A percentile compares a stretch with the other conserved stretches of the same genome.
These are phyloP conservation scores for Pseudomicrostroma phylloplanum DNA, from an alignment of 1,284 basidiomycete genomes.

Conservation along the genomic window DNA sequence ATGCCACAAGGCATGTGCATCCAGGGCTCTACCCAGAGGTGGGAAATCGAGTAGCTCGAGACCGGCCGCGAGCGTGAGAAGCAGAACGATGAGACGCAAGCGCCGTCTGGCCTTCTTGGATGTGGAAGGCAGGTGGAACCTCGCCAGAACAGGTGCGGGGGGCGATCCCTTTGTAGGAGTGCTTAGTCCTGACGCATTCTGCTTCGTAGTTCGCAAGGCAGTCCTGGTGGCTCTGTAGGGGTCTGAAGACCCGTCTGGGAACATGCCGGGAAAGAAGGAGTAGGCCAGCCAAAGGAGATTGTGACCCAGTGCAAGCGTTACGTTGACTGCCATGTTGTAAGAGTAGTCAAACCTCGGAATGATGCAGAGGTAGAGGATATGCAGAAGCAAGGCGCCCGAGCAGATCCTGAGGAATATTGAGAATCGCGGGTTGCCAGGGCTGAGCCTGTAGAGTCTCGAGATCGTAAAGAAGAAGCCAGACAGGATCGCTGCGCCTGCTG, in stretches of 20 bases:
- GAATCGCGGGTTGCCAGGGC: slow-evolving; percentile 24
- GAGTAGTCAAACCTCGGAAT: slow-evolving; percentile 79
- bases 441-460: slow-evolving; percentile 46
- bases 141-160: slow-evolving; percentile 31
- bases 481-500: slow-evolving; percentile 67
- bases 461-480: slow-evolving; percentile 65
- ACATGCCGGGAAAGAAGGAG: slow-evolving; percentile 27
- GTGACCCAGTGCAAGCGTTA: slow-evolving; percentile 63
- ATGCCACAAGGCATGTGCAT: slow-evolving; percentile 95
- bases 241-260: slow-evolving; percentile 21
- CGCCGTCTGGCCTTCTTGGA: slow-evolving; percentile 49
- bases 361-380: slow-evolving; percentile 68
- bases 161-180: slow-evolving; percentile 26
- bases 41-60: slow-evolving; percentile 92
- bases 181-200: slow-evolving; percentile 4
- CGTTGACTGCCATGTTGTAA: slow-evolving; percentile 87
- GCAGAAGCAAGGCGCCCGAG: slow-evolving; percentile 50
- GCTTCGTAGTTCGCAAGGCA: slow-evolving; percentile 59
- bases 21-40: slow-evolving; percentile 65
- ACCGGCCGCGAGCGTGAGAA: slow-evolving; percentile 69
- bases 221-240: slow-evolving; percentile 25
- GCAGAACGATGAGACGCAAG: slow-evolving; percentile 56
- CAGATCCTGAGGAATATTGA: slow-evolving; percentile 22
- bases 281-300: slow-evolving; percentile 71
- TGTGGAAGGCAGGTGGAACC: slow-evolving; percentile 27